Evolutionary conservation across 345 rosid genomes (phyloP).

Genomic region (Eucalyptus rudis): DNA sequence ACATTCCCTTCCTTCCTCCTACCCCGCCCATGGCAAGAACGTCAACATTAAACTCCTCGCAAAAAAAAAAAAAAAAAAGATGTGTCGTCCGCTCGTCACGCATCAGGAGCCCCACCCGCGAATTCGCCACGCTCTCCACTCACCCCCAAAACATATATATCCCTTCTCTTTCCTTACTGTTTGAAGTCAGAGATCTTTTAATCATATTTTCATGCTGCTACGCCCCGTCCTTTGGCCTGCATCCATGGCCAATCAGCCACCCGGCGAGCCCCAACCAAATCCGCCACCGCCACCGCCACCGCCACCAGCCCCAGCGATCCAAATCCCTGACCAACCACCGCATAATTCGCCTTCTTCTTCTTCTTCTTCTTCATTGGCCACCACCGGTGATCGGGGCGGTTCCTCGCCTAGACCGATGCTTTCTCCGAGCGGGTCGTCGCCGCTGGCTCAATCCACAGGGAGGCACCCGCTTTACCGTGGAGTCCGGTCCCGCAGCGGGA

Average conservation of each 20-base stretch:
- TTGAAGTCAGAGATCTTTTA: background rate
- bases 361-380: background rate
- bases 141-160: background rate
- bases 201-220: background rate
- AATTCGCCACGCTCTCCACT: background rate
- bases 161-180: background rate
- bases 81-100: background rate
- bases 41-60: background rate
- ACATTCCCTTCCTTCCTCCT: background rate
- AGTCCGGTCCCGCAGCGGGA: slow-evolving; percentile 58
- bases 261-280: background rate
- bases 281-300: background rate
- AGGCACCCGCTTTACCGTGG: slow-evolving; percentile 21
- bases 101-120: background rate
- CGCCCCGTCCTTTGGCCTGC: background rate
- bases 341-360: background rate
- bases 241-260: background rate
- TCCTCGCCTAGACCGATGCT: background rate
- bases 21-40: background rate
- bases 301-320: background rate
- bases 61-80: no score
- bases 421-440: slow-evolving; percentile 7
- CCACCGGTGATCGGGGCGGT: background rate
- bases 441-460: slow-evolving; percentile 8
- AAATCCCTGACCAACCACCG: background rate